phyloP scores from a whole-genome alignment of 75 land plant species.

The Pinus taeda region DNA sequence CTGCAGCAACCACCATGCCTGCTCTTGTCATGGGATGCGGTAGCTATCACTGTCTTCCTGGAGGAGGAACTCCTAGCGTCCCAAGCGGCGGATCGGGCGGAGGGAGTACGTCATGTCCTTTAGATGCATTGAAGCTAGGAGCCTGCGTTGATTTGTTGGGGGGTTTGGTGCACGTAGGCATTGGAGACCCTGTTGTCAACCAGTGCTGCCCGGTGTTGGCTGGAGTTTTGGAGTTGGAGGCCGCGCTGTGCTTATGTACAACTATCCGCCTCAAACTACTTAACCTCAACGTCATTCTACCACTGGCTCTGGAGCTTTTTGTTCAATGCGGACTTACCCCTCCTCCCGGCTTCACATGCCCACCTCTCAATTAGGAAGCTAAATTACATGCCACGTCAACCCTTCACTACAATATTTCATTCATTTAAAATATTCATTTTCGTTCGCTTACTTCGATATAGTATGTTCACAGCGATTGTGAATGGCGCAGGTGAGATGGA shows the following conservation, averaged over 20 bases:
- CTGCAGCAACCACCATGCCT: neutral
- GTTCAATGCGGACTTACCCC: conserved; percentile 44
- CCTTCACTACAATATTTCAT: too few species aligned
- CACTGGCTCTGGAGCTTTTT: conserved; percentile 44
- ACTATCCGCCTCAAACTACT: conserved; percentile 50
- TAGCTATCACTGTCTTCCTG: neutral
- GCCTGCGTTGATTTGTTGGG: conserved; percentile 50
- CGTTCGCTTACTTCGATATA: too few species aligned
- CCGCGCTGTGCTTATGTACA: conserved; percentile 57
- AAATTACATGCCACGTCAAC: too few species aligned
- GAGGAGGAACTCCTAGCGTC: neutral
- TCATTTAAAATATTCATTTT: too few species aligned
- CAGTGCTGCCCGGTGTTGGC: conserved; percentile 41
- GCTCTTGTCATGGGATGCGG: neutral
- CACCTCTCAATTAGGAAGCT: conserved; percentile 3
- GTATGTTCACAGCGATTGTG: too few species aligned
- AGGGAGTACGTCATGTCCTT: conserved; percentile 24
- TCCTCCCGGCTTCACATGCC: conserved; percentile 47
- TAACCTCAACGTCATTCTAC: conserved; percentile 40
- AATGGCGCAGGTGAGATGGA: too few species aligned
- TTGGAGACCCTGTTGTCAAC: conserved; percentile 35
- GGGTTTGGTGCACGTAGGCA: conserved; percentile 38
- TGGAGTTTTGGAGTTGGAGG: conserved; percentile 43
- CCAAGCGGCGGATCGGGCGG: neutral
- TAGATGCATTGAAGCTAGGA: conserved; percentile 46